Evolutionary conservation across 2,329 filamentous ascomycete species (phyloP).

Genomic region (Xylaria sp.): DNA sequence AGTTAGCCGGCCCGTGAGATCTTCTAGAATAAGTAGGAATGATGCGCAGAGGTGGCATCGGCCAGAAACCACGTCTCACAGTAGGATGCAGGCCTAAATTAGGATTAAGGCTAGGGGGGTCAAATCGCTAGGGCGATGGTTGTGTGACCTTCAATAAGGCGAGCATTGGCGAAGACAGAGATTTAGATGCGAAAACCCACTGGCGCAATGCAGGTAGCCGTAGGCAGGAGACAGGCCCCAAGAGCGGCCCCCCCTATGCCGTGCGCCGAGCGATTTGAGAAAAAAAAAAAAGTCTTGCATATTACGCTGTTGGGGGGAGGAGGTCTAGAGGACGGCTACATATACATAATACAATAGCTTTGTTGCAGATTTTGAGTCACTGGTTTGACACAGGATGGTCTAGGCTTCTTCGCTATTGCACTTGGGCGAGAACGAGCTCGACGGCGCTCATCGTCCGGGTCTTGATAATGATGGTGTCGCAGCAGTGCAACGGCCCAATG

Average conservation of each 20-base stretch:
- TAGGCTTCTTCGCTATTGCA: conserved; percentile 1
- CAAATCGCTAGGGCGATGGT: conserved; percentile 40
- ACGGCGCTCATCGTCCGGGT: not conserved
- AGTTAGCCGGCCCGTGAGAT: conserved; percentile 40
- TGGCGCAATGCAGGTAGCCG: conserved; percentile 48
- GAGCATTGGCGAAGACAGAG: conserved; percentile 48
- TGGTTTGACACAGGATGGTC: conserved; percentile 27
- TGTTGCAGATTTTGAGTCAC: conserved; percentile 37
- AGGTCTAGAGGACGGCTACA: conserved; percentile 4
- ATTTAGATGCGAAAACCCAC: conserved; percentile 38
- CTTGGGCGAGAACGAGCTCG: not conserved
- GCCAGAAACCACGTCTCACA: conserved; percentile 40
- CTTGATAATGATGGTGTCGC: conserved; percentile 10
- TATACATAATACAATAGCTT: conserved; percentile 39
- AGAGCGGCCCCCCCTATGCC: conserved; percentile 45
- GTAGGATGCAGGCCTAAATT: conserved; percentile 43
- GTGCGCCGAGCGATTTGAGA: conserved; percentile 44
- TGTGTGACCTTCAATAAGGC: conserved; percentile 47
- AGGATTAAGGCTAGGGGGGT: conserved; percentile 45
- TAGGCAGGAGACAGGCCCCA: conserved; percentile 44
- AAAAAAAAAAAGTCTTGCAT: conserved; percentile 39
- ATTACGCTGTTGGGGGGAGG: conserved; percentile 13
- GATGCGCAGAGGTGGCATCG: conserved; percentile 41
- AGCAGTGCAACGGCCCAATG: not conserved
- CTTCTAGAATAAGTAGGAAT: conserved; percentile 47